These are phyloP conservation scores for Penicillium desertorum DNA, from an alignment of 495 filamentous ascomycete species.

Conservation along the genomic window DNA sequence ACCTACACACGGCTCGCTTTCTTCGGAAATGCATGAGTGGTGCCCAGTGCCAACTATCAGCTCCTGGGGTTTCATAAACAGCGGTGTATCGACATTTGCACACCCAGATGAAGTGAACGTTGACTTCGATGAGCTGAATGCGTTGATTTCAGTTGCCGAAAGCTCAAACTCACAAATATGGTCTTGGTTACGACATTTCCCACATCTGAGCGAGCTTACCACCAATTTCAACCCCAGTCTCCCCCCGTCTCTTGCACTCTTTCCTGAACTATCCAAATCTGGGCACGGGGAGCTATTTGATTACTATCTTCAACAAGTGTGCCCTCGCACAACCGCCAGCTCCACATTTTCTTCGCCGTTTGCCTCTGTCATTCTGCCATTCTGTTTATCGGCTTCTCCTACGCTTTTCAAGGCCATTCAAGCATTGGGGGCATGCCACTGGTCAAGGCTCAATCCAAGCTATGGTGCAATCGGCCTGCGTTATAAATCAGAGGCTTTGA, in stretches of 20 bases:
- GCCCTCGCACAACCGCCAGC: conserved; percentile 43
- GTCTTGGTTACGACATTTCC: conserved; percentile 4
- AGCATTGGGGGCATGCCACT: conserved; percentile 42
- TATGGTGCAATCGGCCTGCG: conserved; percentile 38
- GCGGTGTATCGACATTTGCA: conserved; percentile 35
- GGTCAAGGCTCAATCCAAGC: conserved; percentile 32
- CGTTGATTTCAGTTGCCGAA: conserved; percentile 19
- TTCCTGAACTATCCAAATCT: conserved; percentile 31
- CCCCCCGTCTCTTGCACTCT: conserved; percentile 25
- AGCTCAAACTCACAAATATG: conserved; percentile 2
- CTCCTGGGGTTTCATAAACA: conserved; percentile 44
- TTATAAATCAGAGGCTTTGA: conserved; percentile 38
- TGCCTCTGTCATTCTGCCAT: conserved; percentile 42
- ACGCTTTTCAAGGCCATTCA: conserved; percentile 42
- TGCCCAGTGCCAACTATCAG: conserved; percentile 29
- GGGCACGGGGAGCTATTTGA: conserved; percentile 39
- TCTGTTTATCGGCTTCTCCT: conserved; percentile 39
- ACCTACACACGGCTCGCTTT: conserved; percentile 16
- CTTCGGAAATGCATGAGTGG: conserved; percentile 31
- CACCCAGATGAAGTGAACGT: conserved; percentile 31
- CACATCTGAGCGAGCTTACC: neutral
- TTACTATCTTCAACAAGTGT: conserved; percentile 46
- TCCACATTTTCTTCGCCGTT: conserved; percentile 41
- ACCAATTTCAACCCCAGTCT: conserved; percentile 11
- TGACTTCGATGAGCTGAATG: conserved; percentile 28